Evolutionary conservation across 495 filamentous ascomycete species (phyloP).

Genomic region (Letharia lupina): DNA sequence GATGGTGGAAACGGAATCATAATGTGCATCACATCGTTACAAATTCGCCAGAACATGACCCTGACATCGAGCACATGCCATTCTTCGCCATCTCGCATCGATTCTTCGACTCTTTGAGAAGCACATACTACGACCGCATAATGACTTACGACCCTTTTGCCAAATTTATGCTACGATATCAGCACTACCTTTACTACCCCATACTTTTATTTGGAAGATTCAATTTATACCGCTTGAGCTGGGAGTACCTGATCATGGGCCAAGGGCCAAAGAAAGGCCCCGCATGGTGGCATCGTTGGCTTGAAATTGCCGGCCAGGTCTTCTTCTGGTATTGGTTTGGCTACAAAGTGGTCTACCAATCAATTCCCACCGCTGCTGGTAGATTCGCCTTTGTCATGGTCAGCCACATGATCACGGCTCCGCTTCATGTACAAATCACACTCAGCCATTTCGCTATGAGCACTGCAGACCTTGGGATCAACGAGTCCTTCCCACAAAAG

Average conservation of each 20-base stretch:
- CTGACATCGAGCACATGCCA: slow-evolving; percentile 93
- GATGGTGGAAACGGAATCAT: slow-evolving; percentile 97
- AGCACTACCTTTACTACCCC: slow-evolving; percentile 82
- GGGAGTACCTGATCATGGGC: slow-evolving; percentile 67
- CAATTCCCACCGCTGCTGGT: slow-evolving; percentile 59
- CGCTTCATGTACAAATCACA: slow-evolving; percentile 91
- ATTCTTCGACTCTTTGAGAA: slow-evolving; percentile 66
- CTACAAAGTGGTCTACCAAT: slow-evolving; percentile 71
- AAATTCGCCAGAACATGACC: slow-evolving; percentile 93
- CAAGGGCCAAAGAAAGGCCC: slow-evolving; percentile 72
- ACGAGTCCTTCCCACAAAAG: slow-evolving; percentile 89
- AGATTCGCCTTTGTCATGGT: slow-evolving; percentile 72
- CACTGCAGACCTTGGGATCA: slow-evolving; percentile 76
- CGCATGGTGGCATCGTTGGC: slow-evolving; percentile 82
- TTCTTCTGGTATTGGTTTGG: slow-evolving; percentile 97
- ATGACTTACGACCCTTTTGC: slow-evolving; percentile 79
- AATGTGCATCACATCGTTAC: slow-evolving; percentile 98
- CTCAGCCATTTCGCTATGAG: slow-evolving; percentile 97
- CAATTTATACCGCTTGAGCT: slow-evolving; percentile 81
- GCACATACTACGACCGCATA: slow-evolving; percentile 80
- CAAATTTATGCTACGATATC: slow-evolving; percentile 60
- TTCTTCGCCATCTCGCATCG: slow-evolving; percentile 90
- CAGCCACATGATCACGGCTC: slow-evolving; percentile 79
- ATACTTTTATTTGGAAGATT: slow-evolving; percentile 80
- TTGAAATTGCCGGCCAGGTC: slow-evolving; percentile 71